Base-by-base conservation (phyloP, 345 rosid genomes). In the Iberis pinnata region DNA sequence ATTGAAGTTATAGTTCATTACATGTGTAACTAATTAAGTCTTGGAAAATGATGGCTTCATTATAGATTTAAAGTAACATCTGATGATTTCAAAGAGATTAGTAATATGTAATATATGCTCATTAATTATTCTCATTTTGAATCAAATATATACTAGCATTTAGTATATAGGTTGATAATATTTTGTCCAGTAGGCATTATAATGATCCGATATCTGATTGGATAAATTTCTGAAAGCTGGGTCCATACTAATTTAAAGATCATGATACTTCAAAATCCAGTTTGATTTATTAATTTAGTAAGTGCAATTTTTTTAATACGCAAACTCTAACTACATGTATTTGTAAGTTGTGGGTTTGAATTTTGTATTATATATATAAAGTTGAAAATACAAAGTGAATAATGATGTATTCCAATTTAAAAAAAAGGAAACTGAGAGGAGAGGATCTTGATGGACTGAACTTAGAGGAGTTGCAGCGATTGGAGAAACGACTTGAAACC, bases 391-490 rank as follows among this genome's bases (percentile, higher is more conserved):
- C 13, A 36, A 46, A 10, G 42, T 25, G 33, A 43, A 25, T 17
- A 5, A 4, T 18, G 10, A 29, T 33, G 44, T 38, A 12, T 18
- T 24, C 1, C 9, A 35, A 53, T 22, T 19, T 27, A 37, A 17
- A 52, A 63, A 67, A 90, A 67, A 90, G 98, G 75, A 80, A 82
- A 63, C 53, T 90, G 81, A 84, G 96, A 26, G 98, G 96, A 35
- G 98, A 84, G 51, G 95, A 87, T 47, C 90, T 90, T 27, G 92
- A 76, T 6, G 98, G 84, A 45, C 35, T 87, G 54, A 76, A 51
- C 50, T 59, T 90, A 2, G 96, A 87, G 54, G 87, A 87, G 25
- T 63, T 90, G 44, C 86, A 75, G 62, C 73, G 67, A 37, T 73
- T 90, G 15, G 98, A 90, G 74, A 82, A 81, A 63, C 60, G 78